Conservation (phyloP, 106 monocot species). For the Dendrobium officinale region DNA sequence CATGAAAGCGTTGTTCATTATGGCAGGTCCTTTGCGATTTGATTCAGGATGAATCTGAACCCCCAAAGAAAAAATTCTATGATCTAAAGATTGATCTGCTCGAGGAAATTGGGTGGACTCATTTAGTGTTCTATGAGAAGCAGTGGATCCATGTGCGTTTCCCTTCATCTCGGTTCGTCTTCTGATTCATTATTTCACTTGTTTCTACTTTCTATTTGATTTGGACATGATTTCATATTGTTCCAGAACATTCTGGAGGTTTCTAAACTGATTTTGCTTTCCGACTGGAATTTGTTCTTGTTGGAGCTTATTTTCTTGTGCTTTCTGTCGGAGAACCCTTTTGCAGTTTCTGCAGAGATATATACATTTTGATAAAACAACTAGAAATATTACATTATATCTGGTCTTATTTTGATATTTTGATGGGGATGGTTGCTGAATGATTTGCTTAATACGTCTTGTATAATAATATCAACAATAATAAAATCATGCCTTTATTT, state of each 20-base stretch:
- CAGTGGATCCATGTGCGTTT: constrained; percentile 92
- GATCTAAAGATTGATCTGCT: constrained; percentile 78
- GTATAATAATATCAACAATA: too few species aligned
- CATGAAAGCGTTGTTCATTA: neutral
- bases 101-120: constrained; percentile 81
- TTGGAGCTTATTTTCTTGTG: neutral
- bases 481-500: too few species aligned
- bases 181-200: constrained; percentile 24
- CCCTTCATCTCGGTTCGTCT: constrained; percentile 41
- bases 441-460: too few species aligned
- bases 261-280: neutral
- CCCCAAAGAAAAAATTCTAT: constrained; percentile 69
- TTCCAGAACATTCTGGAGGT: neutral
- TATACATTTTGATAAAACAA: too few species aligned
- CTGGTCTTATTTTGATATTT: too few species aligned
- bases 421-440: too few species aligned
- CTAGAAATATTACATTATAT: too few species aligned
- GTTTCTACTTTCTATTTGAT: neutral
- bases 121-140: constrained; percentile 61
- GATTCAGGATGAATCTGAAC: constrained; percentile 66
- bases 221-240: neutral
- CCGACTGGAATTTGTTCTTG: neutral
- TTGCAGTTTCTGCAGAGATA: too few species aligned
- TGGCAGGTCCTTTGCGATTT: constrained; percentile 55
- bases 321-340: neutral